Evolutionary conservation across 305 asterid species (phyloP), one percentile per base, ranked within the genome.

Genomic region (Fraxinus floribunda): DNA sequence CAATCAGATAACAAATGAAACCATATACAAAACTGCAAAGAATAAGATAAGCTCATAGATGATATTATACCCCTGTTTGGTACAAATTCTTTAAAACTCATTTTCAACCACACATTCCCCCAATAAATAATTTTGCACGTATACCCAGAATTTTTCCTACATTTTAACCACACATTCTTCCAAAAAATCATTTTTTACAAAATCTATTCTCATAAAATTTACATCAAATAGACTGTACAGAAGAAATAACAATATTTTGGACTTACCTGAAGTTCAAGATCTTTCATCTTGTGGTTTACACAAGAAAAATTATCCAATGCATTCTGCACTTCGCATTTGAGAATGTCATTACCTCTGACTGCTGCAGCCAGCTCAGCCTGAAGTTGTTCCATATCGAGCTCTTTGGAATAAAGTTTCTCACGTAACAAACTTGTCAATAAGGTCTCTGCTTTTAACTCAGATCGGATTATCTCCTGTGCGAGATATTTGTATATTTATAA

Each of bases 311-410:
- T 89, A 88, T 97, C 98, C 79, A 87, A 38, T 15, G 97, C 93
- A 85, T 91, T 93, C 85, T 95, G 98, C 75, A 92, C 90, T 86
- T 97, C 98, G 80, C 95, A 90, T 86, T 90, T 92, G 82, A 93
- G 96, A 76, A 93, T 85, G 66, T 97, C 98, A 41, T 90, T 90
- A 79, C 96, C 93, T 86, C 98, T 89, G 78, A 97, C 89, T 38
- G 93, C 91, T 80, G 98, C 92, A 80, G 98, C 98, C 80, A 97
- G 91, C 88, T 97, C 99, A 84, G 98, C 94, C 83, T 90, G 93
- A 85, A 93, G 90, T 88, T 93, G 98, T 84, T 97, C 98, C 78
- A 90, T 83, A 35, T 92, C 96, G 72, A 89, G 87, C 84, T 93
- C 98, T 86, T 90, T 91, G 29, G 97, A 88, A 84, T 91, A 94